Base-by-base conservation (phyloP, 148 eudicot genomes). In the Amaranthus hypochondriacus region DNA sequence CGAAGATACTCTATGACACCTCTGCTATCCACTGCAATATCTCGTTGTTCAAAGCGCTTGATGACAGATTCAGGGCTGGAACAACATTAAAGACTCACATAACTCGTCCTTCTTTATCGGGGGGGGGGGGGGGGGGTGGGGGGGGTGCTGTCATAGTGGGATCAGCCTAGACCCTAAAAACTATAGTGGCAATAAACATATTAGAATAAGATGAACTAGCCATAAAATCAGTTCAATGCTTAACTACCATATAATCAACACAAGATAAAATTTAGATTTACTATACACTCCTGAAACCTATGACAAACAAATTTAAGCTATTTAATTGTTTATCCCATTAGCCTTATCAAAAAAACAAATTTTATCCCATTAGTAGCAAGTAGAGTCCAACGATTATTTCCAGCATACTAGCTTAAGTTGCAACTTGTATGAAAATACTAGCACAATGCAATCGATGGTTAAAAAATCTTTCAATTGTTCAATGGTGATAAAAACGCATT, bases 21-120 rank as follows among this genome's bases (percentile, higher is more conserved):
- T 81, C 79, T 87, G 79, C 99, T 85, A 74, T 95, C 97, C 39
- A 87, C 88, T 18, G 89, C 92, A 86, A 83, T 87, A 54, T 78
- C 84, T 81, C 88, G 86, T 80, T 84, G 82, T 79, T 92, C 93
- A 83, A 95, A 90, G 44, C 96, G 97, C 74, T 78, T 86, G 69
- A 95, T 87, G 72, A 92, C 99, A 65, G 84, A 73, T 76, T 95
- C 99, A 21, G 99, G 99, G 78, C 99, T 95, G 85, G 48, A 72
- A 77, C 73, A 71, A 77, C 12, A 51, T 53, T 44, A 44, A 58
- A 56, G 65, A 56, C 42, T 48, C 39, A 46, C 7, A 64, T 75
- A 5, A 75, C 28, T 51, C 12, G 11, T 6, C 3, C n/a, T 9
- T 48, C 5, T 6, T 7, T 65, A 14, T 15, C n/a, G 11, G n/a